A percentile compares a stretch with the other conserved stretches of the same genome.
These are phyloP conservation scores for Xanthoceras sorbifolium DNA, from an alignment of 345 rosid genomes.

Conservation along the genomic window DNA sequence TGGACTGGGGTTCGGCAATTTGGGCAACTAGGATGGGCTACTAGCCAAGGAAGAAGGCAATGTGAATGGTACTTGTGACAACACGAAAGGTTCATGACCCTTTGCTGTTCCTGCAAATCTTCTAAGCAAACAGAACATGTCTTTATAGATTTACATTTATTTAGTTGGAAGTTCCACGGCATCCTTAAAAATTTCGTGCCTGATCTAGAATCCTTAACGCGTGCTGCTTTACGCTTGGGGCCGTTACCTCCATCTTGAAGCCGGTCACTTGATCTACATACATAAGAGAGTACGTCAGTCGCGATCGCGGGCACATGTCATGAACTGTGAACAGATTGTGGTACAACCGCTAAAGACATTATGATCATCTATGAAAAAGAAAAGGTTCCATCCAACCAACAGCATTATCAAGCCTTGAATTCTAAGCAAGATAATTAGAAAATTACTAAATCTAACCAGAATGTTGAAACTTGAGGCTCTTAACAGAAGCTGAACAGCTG, in stretches of 20 bases:
- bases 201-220: not conserved
- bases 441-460: not conserved
- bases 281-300: not conserved
- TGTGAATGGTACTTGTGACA: slow-evolving; percentile 30
- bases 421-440: not conserved
- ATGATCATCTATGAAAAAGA: not conserved
- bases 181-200: slow-evolving; percentile 9
- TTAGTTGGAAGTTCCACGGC: slow-evolving; percentile 13
- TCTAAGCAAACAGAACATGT: slow-evolving; percentile 25
- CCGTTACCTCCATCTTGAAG: not conserved
- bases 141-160: slow-evolving; percentile 12
- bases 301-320: not conserved
- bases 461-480: not conserved
- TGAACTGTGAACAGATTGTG: not conserved
- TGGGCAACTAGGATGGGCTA: slow-evolving; percentile 27
- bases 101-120: slow-evolving; percentile 13
- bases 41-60: slow-evolving; percentile 34
- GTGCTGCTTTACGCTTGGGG: not conserved
- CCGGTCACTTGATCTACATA: not conserved
- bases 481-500: too few relatives aligned
- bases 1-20: slow-evolving; percentile 17
- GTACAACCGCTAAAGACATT: not conserved
- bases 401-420: not conserved
- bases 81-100: slow-evolving; percentile 22
- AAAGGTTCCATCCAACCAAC: not conserved